A percentile compares a stretch with the other conserved stretches of the same genome.
Conservation (phyloP, 108 stramenopile species). For the Conticribra guillardii region DNA sequence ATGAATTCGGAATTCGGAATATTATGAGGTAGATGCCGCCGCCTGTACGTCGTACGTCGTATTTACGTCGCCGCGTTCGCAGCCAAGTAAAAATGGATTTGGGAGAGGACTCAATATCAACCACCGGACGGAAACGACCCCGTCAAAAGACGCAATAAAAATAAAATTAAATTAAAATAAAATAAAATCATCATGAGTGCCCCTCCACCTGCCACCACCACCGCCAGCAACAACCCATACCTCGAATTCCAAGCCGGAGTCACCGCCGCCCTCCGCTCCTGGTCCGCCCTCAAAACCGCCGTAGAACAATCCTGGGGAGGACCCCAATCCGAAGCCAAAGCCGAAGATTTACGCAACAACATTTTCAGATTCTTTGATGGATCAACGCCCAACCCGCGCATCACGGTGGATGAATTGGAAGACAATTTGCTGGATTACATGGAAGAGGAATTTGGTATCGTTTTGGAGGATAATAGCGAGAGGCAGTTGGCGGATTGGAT, state of each 20-base stretch:
- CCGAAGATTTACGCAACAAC: constrained; percentile 64
- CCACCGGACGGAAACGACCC: too few species aligned
- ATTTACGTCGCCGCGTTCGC: too few species aligned
- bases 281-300: constrained; percentile 82
- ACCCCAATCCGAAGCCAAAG: constrained; percentile 61
- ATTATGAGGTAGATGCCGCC: too few species aligned
- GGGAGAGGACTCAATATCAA: too few species aligned
- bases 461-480: constrained; percentile 81
- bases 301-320: constrained; percentile 87
- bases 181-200: too few species aligned
- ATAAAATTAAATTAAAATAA: too few species aligned
- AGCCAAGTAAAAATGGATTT: too few species aligned
- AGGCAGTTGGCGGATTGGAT: constrained; percentile 73
- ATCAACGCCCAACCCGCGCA: constrained; percentile 45
- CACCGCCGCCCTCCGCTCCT: constrained; percentile 81
- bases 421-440: constrained; percentile 81
- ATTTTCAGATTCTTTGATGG: constrained; percentile 68
- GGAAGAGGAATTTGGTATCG: constrained; percentile 89
- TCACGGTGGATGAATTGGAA: constrained; percentile 61
- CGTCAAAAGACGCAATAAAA: too few species aligned
- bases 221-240: constrained; percentile 26
- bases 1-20: too few species aligned
- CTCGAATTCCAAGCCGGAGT: constrained; percentile 85
- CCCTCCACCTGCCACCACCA: background rate
- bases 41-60: too few species aligned